These are phyloP conservation scores for Daphne laureola DNA, from an alignment of 441 rosid genomes.

Conservation along the genomic window DNA sequence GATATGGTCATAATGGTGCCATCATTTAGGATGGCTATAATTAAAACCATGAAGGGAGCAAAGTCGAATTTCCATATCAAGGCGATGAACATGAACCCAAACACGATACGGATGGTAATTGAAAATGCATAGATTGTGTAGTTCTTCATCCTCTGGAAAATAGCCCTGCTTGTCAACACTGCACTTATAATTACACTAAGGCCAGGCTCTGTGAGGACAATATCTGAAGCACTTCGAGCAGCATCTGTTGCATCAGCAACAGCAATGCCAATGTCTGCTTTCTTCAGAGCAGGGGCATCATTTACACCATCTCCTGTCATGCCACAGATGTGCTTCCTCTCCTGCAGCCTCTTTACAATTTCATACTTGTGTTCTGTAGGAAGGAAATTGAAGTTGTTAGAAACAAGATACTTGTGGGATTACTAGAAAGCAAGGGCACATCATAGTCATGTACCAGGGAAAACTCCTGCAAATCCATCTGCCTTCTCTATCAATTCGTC, in stretches of 20 bases:
- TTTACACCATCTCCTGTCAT: slow-evolving; percentile 98
- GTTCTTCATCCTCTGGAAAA: slow-evolving; percentile 95
- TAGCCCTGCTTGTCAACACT: slow-evolving; percentile 87
- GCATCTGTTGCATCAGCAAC: slow-evolving; percentile 96
- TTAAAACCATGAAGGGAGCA: slow-evolving; percentile 81
- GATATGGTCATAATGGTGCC: slow-evolving; percentile 96
- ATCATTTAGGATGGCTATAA: slow-evolving; percentile 79
- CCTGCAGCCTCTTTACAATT: slow-evolving; percentile 74
- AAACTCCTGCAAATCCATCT: slow-evolving; percentile 90
- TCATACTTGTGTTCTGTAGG: slow-evolving; percentile 72
- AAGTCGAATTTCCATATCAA: slow-evolving; percentile 84
- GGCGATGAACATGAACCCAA: slow-evolving; percentile 88
- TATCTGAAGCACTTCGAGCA: slow-evolving; percentile 84
- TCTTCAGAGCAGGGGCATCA: slow-evolving; percentile 88
- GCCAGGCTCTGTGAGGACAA: slow-evolving; percentile 87
- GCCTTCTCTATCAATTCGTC: slow-evolving; percentile 88
- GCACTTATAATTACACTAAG: slow-evolving; percentile 87
- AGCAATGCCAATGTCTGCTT: slow-evolving; percentile 88
- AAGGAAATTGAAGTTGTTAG: slow-evolving; percentile 5
- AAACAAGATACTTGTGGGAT: neutral
- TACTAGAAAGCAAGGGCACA: no score
- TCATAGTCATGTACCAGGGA: slow-evolving; percentile 55
- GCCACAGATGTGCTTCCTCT: slow-evolving; percentile 83
- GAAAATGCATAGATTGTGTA: slow-evolving; percentile 96
- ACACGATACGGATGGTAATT: slow-evolving; percentile 82